Conservation (phyloP, 192 early-diverging fungal species). For the Coemansia biformis region DNA sequence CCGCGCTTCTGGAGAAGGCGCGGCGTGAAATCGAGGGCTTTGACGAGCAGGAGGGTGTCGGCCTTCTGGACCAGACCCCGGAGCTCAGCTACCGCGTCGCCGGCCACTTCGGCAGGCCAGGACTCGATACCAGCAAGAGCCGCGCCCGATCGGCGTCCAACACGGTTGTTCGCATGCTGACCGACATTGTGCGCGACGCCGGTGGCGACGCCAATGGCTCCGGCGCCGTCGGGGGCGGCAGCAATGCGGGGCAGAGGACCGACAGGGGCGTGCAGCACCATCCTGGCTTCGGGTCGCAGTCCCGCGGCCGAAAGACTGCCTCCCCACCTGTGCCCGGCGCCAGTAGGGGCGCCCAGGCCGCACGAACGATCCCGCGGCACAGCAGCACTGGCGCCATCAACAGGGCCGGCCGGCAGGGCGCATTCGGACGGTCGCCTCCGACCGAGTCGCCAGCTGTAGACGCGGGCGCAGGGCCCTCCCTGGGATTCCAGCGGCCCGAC, state of each 20-base stretch:
- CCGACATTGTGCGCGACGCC: conserved; percentile 41
- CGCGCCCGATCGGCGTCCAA: conserved; percentile 39
- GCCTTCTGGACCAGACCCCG: conserved; percentile 45
- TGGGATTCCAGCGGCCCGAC: conserved; percentile 5
- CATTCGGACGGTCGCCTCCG: conserved; percentile 1
- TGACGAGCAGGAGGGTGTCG: conserved; percentile 43
- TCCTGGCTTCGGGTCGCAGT: no score
- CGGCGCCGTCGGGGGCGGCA: conserved; percentile 3
- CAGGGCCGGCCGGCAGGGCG: conserved; percentile 7
- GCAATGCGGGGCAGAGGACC: conserved; percentile 6
- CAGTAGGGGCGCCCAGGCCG: background rate
- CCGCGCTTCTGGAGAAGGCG: conserved; percentile 32
- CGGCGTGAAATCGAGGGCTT: conserved; percentile 40
- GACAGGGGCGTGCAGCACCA: background rate
- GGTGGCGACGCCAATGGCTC: no score
- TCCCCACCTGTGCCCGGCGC: conserved; percentile 8
- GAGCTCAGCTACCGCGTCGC: conserved; percentile 43
- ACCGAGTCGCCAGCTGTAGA: background rate
- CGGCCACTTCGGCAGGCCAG: conserved; percentile 7
- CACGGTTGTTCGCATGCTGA: conserved; percentile 36
- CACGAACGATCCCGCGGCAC: conserved; percentile 26
- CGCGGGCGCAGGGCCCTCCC: background rate
- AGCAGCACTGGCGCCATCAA: conserved; percentile 45
- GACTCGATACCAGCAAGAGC: conserved; percentile 29
- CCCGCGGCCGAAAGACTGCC: conserved; percentile 2